A percentile compares a stretch with the other conserved stretches of the same genome.
Conservation (phyloP, 768 basidiomycete genomes). For the Pholiota conissans region DNA sequence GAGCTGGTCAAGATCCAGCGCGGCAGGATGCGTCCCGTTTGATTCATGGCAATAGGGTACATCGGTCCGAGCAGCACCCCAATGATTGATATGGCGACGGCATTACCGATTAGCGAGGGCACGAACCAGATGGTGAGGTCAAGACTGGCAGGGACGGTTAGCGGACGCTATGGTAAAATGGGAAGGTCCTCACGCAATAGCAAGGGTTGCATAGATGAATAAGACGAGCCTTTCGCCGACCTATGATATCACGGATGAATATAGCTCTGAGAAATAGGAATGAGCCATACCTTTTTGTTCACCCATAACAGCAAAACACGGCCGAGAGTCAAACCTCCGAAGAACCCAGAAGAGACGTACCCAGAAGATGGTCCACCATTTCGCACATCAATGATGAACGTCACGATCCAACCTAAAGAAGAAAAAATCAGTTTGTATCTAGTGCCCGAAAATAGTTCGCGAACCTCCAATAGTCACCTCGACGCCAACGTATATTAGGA, state of each 20-base stretch:
- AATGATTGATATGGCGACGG: slow-evolving; percentile 61
- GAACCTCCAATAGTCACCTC: slow-evolving; percentile 60
- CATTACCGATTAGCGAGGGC: slow-evolving; percentile 63
- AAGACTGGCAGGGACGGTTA: slow-evolving; percentile 36
- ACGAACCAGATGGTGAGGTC: slow-evolving; percentile 71
- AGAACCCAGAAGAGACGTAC: slow-evolving; percentile 17
- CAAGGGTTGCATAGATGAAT: slow-evolving; percentile 50
- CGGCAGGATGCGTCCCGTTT: slow-evolving; percentile 67
- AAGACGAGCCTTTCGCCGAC: slow-evolving; percentile 56
- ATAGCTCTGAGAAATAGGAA: background rate
- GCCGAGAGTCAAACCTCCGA: slow-evolving; percentile 59
- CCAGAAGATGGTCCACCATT: slow-evolving; percentile 8
- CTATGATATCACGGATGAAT: slow-evolving; percentile 24
- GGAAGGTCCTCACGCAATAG: slow-evolving; percentile 40
- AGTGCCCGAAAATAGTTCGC: too few species aligned
- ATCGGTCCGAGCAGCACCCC: slow-evolving; percentile 76
- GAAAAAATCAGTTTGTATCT: too few species aligned
- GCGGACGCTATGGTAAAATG: background rate
- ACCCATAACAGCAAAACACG: slow-evolving; percentile 56
- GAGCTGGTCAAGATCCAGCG: slow-evolving; percentile 64
- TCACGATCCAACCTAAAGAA: slow-evolving; percentile 66
- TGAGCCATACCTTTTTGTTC: slow-evolving; percentile 42
- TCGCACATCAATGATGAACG: slow-evolving; percentile 22
- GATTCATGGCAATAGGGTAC: slow-evolving; percentile 75
- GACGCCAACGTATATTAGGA: slow-evolving; percentile 67